Evolutionary conservation across 768 basidiomycete genomes (phyloP), one percentile per base, ranked within the genome.

Genomic region (Collybia sordida): DNA sequence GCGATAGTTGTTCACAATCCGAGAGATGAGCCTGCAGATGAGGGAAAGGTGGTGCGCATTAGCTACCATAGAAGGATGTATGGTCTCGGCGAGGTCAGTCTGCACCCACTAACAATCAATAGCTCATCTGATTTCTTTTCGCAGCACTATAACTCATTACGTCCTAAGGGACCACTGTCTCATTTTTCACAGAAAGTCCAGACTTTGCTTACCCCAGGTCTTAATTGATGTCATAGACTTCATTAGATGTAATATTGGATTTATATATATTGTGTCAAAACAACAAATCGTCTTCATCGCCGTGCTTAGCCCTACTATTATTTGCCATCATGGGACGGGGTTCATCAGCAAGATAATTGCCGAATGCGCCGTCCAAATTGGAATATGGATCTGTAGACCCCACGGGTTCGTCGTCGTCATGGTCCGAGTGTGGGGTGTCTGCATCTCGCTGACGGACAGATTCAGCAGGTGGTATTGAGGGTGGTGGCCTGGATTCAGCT

Each of bases 51-150:
- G 1, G 80, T 85, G 5, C 74, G 86, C 41, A 88, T 94, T 60
- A 97, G 94, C 61, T 99, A 96, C 65, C 96, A 98, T 63, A 79
- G 91, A 48, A 80, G 85, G 56, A 88, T 96, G 85, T 98, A 96
- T 70, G 96, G 95, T 2, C 78, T 98, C 5, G 96, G 96, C 58
- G 96, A 98, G 83, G 94, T 93, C 46, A 57, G 88, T 71, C 22
- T 38, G 24, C 34, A 31, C 21, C 42, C 27, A 47, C 44, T 23
- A 22, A 21, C 36, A 11, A 27, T 5, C 11, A n/a, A 9, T 19
- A 8, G 27, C 7, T 35, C 39, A 38, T 57, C 55, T 41, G 49
- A 56, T 44, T 24, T 18, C 21, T 27, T n/a, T n/a, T 27, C 40
- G 41, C 63, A 94, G 92, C 92, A 94, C 65, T 94, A 94, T 63